Base-by-base conservation (phyloP, 2,329 filamentous ascomycete genomes). In the Pseudocercospora fijiensis region DNA sequence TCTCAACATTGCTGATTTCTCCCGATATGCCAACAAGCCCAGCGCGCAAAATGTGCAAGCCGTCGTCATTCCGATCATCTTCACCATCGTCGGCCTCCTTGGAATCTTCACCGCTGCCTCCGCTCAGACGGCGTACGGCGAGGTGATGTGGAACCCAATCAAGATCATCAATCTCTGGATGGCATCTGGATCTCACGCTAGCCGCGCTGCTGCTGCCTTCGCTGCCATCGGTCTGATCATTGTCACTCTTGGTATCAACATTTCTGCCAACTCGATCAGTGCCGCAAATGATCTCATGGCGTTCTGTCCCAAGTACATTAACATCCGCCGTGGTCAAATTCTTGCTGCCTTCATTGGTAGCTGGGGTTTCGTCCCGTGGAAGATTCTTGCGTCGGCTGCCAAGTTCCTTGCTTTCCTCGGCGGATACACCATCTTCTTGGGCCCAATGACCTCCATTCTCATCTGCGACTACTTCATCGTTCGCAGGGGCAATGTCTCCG, bases 341-440 rank as follows among this genome's bases (percentile, higher is more conserved):
- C 69, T 78, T 20, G 74, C 74, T 27, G 77, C 76, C 5, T 58
- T 77, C 55, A 73, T 77, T 37, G 76, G 76, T 26, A 70, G 71
- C 57, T 77, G 76, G 75, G 74, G 70, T n/a, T 76, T 75, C 58
- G 76, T 77, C 3, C 76, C 75, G 51, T 78, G 76, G 76, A 76
- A 76, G 63, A 76, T 76, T 49, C 72, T 77, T 8, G 72, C 71
- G 3, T 75, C 72, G 1, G 73, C 74, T 6, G 69, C 71, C 7
- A 75, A 73, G 56, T 77, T 78, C 68, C 70, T 78, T 20, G 68
- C 73, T 43, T 78, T 78, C 70, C 87, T 91, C 81, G 81, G 83
- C 47, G 87, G 86, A 0, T 88, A 88, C 74, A 83, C 84, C 1
- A 81, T 89, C 49, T 89, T 90, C 75, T 76, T 90, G 0, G 86